A percentile compares a stretch with the other conserved stretches of the same genome.
Evolutionary conservation across 352 stramenopile species (phyloP).

Genomic region (Pelagophyceae sp.): DNA sequence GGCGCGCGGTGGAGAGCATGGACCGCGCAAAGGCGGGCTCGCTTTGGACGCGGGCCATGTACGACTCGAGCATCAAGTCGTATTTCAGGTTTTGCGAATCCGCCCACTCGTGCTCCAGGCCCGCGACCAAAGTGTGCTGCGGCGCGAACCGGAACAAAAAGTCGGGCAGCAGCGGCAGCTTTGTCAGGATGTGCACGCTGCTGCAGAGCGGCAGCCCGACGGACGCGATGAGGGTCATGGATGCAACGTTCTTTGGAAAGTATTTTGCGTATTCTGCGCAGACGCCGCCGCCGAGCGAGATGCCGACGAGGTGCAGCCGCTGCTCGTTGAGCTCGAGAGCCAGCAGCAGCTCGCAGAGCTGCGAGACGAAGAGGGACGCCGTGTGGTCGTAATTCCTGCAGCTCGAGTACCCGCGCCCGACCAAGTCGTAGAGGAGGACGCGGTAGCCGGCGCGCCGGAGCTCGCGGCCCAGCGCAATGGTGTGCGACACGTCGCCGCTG

Average conservation of each 20-base stretch:
- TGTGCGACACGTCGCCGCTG: not conserved
- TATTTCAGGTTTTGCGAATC: not conserved
- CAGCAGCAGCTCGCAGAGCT: not conserved
- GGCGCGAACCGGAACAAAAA: not conserved
- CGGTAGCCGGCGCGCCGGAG: not conserved
- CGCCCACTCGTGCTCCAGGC: conserved; percentile 12
- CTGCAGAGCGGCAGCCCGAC: not conserved
- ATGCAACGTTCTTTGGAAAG: conserved; percentile 1
- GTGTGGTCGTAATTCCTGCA: not conserved
- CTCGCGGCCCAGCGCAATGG: not conserved
- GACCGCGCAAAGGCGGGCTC: conserved; percentile 10
- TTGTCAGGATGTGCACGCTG: not conserved
- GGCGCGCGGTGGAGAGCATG: not conserved
- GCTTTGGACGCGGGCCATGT: not conserved
- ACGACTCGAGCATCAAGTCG: not conserved
- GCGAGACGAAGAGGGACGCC: not conserved
- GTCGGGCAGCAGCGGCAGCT: not conserved
- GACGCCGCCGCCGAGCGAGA: conserved; percentile 9
- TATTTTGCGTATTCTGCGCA: not conserved
- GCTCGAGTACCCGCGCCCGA: not conserved
- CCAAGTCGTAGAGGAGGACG: conserved; percentile 6
- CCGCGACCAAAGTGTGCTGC: not conserved
- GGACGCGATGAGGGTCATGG: not conserved
- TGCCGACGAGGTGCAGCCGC: not conserved
- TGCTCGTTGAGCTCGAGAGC: not conserved